phyloP scores from a whole-genome alignment of 2,329 filamentous ascomycete genomes.

The Sarocladium oryzae region DNA sequence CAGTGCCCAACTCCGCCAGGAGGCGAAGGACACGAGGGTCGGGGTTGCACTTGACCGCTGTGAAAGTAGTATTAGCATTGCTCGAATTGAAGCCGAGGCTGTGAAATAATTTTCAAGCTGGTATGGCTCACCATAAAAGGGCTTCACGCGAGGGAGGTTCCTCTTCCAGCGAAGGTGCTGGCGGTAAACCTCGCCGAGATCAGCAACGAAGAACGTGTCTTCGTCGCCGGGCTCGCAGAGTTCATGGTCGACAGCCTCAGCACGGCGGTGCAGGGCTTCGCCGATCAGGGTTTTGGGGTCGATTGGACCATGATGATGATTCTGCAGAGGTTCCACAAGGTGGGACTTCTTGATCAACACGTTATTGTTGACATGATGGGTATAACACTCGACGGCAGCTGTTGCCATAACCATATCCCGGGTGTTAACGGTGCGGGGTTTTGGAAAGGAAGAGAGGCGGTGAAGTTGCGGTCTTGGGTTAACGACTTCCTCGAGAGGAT shows the following conservation, averaged over 20 bases:
- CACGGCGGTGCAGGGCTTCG: slow-evolving; percentile 77
- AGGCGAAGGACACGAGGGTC: slow-evolving; percentile 84
- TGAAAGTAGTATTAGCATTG: slow-evolving; percentile 9
- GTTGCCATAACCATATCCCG: slow-evolving; percentile 63
- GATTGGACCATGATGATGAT: slow-evolving; percentile 27
- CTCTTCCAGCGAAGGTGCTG: slow-evolving; percentile 98
- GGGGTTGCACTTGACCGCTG: slow-evolving; percentile 98
- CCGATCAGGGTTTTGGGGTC: slow-evolving; percentile 76
- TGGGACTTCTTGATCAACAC: slow-evolving; percentile 39
- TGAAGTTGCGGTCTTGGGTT: background rate
- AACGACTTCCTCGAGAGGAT: slow-evolving; percentile 3
- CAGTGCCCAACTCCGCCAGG: slow-evolving; percentile 79
- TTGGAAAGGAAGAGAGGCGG: slow-evolving; percentile 11
- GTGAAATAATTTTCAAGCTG: too few relatives aligned
- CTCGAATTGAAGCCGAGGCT: too few relatives aligned
- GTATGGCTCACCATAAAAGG: slow-evolving; percentile 81
- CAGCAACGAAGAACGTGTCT: slow-evolving; percentile 96
- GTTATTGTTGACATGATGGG: slow-evolving; percentile 42
- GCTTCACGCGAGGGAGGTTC: slow-evolving; percentile 85
- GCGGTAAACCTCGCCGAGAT: slow-evolving; percentile 96
- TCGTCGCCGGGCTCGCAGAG: slow-evolving; percentile 87
- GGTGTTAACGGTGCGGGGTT: slow-evolving; percentile 19
- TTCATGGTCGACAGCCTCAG: slow-evolving; percentile 79
- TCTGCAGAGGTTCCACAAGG: slow-evolving; percentile 29
- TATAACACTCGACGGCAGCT: slow-evolving; percentile 48